Evolutionary conservation across 345 rosid genomes (phyloP), one percentile per base, ranked within the genome.

Genomic region (Boechera retrofracta): DNA sequence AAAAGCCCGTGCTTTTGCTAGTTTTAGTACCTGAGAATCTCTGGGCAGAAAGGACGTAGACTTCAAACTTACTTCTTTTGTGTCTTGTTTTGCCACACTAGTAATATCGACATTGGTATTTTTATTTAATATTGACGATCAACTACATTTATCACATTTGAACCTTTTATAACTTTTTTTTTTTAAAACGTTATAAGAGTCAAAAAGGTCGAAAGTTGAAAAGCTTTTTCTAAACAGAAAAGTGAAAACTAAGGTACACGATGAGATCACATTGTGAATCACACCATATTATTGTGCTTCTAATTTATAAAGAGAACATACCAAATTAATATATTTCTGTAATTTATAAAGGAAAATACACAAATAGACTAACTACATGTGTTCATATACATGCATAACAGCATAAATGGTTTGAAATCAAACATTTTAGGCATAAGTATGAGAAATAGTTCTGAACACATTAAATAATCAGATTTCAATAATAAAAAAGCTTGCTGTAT

Each of bases 1-100:
- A 76, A 61, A 69, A 69, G n/a, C 75, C 60, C 60, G 63, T 31
- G 49, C 10, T 42, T 59, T 61, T 59, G 63, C 69, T 52, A 15
- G 39, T 60, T 75, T 39, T 68, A 60, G 79, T 68, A 76, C 63
- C 74, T 60, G 63, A 16, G 2, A 0, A 13, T 13, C 16, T 33
- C 63, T 68, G 7, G 2, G 0, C 55, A 29, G 32, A 21, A 61
- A 52, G 38, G 12, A 42, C 56, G 10, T 28, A 9, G 32, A 42
- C 64, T 76, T 61, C 4, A 31, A 10, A 44, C 58, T 69, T 69
- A 0, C 58, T 41, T 12, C 32, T 48, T 33, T 36, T 57, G 24
- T 5, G 48, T 57, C 3, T 41, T 52, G 31, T 62, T 62, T 28
- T 6, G 7, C n/a, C 4, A 57, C 54, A 39, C 11, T 39, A 39